A percentile compares a stretch with the other conserved stretches of the same genome.
phyloP scores from a whole-genome alignment of 2,329 filamentous ascomycete species.

The Dactylonectria estremocensis region DNA sequence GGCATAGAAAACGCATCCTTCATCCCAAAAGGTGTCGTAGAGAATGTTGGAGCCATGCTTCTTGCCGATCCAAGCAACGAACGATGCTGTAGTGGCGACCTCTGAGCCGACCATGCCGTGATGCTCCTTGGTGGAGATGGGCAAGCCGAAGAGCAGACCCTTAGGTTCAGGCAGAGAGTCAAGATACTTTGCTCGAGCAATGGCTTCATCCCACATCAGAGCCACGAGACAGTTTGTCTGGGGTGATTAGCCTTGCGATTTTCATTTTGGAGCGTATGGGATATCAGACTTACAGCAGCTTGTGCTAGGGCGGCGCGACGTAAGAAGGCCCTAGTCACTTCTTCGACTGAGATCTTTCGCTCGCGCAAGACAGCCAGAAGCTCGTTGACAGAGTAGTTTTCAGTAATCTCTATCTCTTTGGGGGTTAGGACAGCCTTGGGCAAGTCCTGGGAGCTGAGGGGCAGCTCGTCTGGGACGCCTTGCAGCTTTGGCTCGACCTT shows the following conservation, averaged over 20 bases:
- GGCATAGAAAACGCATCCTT: slow-evolving; percentile 61
- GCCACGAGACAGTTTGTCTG: slow-evolving; percentile 54
- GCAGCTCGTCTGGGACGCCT: slow-evolving; percentile 41
- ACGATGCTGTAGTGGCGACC: slow-evolving; percentile 48
- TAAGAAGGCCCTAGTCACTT: slow-evolving; percentile 47
- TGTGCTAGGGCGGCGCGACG: slow-evolving; percentile 47
- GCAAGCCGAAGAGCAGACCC: slow-evolving; percentile 53
- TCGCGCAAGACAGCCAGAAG: slow-evolving; percentile 39
- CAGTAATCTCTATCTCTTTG: slow-evolving; percentile 49
- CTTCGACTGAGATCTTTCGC: slow-evolving; percentile 45
- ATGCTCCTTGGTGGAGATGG: slow-evolving; percentile 56
- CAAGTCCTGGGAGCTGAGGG: slow-evolving; percentile 43
- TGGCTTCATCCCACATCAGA: slow-evolving; percentile 55
- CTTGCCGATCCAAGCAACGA: slow-evolving; percentile 51
- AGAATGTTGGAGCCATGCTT: slow-evolving; percentile 52
- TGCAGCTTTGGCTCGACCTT: slow-evolving; percentile 48
- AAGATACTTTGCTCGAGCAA: slow-evolving; percentile 51
- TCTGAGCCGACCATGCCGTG: slow-evolving; percentile 54
- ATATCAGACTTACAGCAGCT: slow-evolving; percentile 36
- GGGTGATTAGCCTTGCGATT: slow-evolving; percentile 4
- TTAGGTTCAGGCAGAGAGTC: slow-evolving; percentile 53
- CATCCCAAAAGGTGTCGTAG: slow-evolving; percentile 48
- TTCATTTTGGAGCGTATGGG: too few species aligned
- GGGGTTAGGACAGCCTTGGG: slow-evolving; percentile 42
- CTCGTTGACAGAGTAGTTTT: slow-evolving; percentile 44